A percentile compares a stretch with the other conserved stretches of the same genome.
Conservation (phyloP, 2,329 filamentous ascomycete genomes). For the Pseudogymnoascus sp. region DNA sequence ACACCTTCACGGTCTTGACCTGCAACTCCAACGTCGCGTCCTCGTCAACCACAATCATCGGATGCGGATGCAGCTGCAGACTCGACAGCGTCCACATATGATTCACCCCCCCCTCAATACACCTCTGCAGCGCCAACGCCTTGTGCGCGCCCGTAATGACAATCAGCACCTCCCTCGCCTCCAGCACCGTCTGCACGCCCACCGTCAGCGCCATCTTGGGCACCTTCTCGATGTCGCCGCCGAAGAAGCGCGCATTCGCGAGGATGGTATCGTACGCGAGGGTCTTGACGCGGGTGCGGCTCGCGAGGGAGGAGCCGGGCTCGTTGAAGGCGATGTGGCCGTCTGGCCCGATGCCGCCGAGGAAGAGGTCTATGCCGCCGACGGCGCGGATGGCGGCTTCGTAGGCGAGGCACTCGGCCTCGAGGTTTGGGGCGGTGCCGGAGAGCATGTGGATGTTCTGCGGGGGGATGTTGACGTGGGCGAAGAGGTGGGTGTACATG, state of each 20-base stretch:
- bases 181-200: constrained; percentile 74
- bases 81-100: constrained; percentile 87
- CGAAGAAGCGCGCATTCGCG: constrained; percentile 79
- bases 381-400: constrained; percentile 65
- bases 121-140: constrained; percentile 67
- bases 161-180: constrained; percentile 65
- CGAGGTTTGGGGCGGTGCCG: constrained; percentile 67
- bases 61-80: constrained; percentile 71
- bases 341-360: constrained; percentile 77
- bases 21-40: constrained; percentile 66
- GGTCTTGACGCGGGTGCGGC: constrained; percentile 76
- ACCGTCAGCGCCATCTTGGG: constrained; percentile 78
- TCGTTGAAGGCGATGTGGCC: constrained; percentile 90
- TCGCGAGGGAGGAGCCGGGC: constrained; percentile 69
- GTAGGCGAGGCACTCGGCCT: constrained; percentile 69
- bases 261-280: constrained; percentile 80
- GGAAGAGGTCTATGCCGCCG: constrained; percentile 56
- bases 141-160: constrained; percentile 79
- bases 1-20: constrained; percentile 61
- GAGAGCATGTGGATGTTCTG: constrained; percentile 78
- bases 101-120: constrained; percentile 73
- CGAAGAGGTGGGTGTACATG: constrained; percentile 92
- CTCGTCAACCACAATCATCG: constrained; percentile 76
- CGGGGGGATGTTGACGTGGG: constrained; percentile 70
- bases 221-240: constrained; percentile 62